These are phyloP conservation scores for Phytophthora boehmeriae DNA, from an alignment of 352 stramenopile genomes.

Conservation along the genomic window DNA sequence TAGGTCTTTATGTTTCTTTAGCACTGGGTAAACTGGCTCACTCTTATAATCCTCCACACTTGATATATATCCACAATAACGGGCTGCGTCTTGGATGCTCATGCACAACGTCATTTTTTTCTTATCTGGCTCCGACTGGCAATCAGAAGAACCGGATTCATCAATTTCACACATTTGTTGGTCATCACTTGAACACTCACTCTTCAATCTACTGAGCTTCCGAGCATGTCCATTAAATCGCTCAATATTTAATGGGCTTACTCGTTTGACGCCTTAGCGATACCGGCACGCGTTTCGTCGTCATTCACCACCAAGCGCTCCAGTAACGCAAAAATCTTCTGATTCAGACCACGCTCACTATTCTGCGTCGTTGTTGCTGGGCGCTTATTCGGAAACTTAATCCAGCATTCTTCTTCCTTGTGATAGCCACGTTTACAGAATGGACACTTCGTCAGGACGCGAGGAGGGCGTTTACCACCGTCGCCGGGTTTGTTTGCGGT, in stretches of 20 bases:
- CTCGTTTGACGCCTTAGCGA: slow-evolving; percentile 4
- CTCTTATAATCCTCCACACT: not conserved
- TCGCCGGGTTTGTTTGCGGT: not conserved
- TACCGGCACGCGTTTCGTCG: not conserved
- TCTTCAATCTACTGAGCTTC: slow-evolving; percentile 4
- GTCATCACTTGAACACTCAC: not conserved
- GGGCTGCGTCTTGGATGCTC: not conserved
- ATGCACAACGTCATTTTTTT: slow-evolving; percentile 2
- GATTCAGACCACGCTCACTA: not conserved
- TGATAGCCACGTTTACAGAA: slow-evolving; percentile 6
- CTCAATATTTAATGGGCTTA: not conserved
- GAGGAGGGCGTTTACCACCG: not conserved
- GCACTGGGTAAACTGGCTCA: not conserved
- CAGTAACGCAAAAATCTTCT: slow-evolving; percentile 5
- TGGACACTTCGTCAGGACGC: not conserved
- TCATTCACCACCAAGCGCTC: not conserved
- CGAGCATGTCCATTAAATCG: too few species aligned
- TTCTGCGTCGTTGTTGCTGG: slow-evolving; percentile 1
- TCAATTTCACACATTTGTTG: not conserved
- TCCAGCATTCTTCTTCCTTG: slow-evolving; percentile 6
- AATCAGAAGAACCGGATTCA: not conserved
- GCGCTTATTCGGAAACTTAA: slow-evolving; percentile 5
- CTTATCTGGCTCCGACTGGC: not conserved
- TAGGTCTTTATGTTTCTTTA: not conserved
- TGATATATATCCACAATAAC: not conserved